Evolutionary conservation across 2,329 filamentous ascomycete species (phyloP).

Genomic region (Clonostachys solani): DNA sequence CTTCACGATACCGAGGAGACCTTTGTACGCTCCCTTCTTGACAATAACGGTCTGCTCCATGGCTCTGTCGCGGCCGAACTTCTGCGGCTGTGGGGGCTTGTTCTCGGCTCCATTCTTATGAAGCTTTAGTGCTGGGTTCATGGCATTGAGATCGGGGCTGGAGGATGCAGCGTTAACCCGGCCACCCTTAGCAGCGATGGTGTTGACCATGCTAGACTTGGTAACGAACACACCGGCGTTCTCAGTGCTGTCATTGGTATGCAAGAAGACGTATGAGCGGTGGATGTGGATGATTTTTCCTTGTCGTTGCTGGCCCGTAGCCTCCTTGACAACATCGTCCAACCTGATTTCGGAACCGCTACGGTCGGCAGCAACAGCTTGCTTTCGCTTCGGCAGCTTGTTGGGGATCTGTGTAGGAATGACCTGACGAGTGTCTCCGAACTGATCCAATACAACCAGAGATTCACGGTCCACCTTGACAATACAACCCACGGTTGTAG

Average conservation of each 20-base stretch:
- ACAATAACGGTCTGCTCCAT: conserved; percentile 92
- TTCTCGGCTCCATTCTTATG: conserved; percentile 53
- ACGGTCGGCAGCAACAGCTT: conserved; percentile 86
- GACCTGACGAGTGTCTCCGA: conserved; percentile 74
- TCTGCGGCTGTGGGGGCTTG: conserved; percentile 50
- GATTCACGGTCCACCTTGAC: conserved; percentile 95
- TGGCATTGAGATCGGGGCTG: conserved; percentile 79
- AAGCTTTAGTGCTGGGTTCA: conserved; percentile 86
- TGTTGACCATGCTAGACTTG: conserved; percentile 79
- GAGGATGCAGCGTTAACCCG: conserved; percentile 56
- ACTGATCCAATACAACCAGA: conserved; percentile 84
- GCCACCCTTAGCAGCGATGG: conserved; percentile 90
- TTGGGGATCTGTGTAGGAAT: conserved; percentile 91
- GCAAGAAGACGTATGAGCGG: conserved; percentile 85
- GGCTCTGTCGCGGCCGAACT: conserved; percentile 75
- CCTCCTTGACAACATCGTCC: conserved; percentile 90
- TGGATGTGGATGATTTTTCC: conserved; percentile 94
- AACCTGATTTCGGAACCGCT: conserved; percentile 89
- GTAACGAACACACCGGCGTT: conserved; percentile 89
- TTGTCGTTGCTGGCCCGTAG: conserved; percentile 76
- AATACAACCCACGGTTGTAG: conserved; percentile 86
- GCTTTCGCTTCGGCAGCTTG: conserved; percentile 76
- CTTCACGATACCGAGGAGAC: conserved; percentile 90
- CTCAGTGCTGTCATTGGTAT: conserved; percentile 78
- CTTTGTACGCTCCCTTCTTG: conserved; percentile 84